Conservation (phyloP, 2,329 filamentous ascomycete genomes). For the Cadophora luteo-olivacea region DNA sequence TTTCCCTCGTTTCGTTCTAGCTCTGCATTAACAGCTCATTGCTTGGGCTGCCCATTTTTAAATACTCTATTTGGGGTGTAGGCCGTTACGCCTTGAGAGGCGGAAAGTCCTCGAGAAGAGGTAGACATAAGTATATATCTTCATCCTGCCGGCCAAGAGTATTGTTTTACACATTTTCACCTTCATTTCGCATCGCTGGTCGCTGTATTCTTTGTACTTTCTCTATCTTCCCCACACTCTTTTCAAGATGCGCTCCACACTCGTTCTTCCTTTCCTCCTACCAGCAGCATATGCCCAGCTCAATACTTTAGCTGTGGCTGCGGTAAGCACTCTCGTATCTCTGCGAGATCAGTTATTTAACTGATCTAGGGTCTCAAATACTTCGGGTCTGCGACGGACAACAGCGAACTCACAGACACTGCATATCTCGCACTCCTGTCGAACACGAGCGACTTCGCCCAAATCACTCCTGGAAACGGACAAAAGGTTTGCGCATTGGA, state of each 20-base stretch:
- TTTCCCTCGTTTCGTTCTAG: slow-evolving; percentile 1
- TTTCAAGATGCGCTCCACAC: slow-evolving; percentile 22
- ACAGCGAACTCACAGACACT: slow-evolving; percentile 27
- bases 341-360: not conserved
- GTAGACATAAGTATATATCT: not conserved
- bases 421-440: slow-evolving; percentile 27
- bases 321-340: slow-evolving; percentile 25
- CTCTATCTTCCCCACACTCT: not conserved
- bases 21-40: not conserved
- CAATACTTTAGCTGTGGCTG: slow-evolving; percentile 29
- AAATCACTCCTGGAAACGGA: slow-evolving; percentile 31
- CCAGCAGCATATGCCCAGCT: slow-evolving; percentile 33
- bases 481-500: slow-evolving; percentile 26
- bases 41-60: not conserved
- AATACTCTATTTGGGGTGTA: slow-evolving; percentile 9
- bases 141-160: not conserved
- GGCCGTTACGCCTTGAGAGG: not conserved
- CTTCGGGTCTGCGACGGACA: slow-evolving; percentile 32
- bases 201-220: slow-evolving; percentile 18
- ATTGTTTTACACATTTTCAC: slow-evolving; percentile 20
- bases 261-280: slow-evolving; percentile 28
- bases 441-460: slow-evolving; percentile 28
- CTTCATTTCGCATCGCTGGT: slow-evolving; percentile 18
- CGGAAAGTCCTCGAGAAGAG: not conserved
- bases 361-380: slow-evolving; percentile 30